Conservation (phyloP, 441 rosid species). For the Biscutella laevigata region DNA sequence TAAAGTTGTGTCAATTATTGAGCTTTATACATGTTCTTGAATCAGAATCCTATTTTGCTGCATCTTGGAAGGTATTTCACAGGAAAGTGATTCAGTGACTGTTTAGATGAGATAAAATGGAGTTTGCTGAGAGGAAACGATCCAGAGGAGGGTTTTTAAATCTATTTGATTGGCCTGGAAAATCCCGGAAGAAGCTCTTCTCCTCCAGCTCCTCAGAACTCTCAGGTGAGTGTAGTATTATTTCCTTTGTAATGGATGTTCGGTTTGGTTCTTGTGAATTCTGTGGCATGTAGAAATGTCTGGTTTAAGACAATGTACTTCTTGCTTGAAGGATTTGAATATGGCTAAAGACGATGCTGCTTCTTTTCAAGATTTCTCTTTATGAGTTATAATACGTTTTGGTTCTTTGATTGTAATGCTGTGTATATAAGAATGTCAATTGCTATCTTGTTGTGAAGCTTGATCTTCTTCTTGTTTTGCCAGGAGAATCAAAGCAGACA, state of each 20-base stretch:
- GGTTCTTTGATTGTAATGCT: background rate
- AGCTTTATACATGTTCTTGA: background rate
- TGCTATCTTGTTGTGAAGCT: background rate
- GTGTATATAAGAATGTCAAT: background rate
- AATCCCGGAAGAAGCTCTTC: constrained; percentile 65
- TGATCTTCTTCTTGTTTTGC: constrained; percentile 1
- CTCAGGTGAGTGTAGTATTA: constrained; percentile 34
- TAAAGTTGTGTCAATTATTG: constrained; percentile 10
- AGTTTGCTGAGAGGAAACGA: constrained; percentile 55
- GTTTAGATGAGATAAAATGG: constrained; percentile 41
- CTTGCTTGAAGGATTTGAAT: background rate
- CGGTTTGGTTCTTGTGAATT: background rate
- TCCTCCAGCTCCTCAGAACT: constrained; percentile 36
- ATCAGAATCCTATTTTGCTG: constrained; percentile 3
- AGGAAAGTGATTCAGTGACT: background rate
- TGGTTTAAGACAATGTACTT: background rate
- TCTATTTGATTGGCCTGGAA: constrained; percentile 82
- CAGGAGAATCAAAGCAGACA: constrained; percentile 40
- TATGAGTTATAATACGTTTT: background rate
- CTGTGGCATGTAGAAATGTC: background rate
- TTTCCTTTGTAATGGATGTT: background rate
- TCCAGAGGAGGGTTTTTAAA: constrained; percentile 59
- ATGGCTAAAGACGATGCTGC: background rate
- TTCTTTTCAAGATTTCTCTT: background rate
- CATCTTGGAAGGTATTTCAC: background rate